Percentiles rank a stretch among this genome's conserved stretches.
Conservation (phyloP, 257 asterid genomes). For the Oldenlandia corymbosa region DNA sequence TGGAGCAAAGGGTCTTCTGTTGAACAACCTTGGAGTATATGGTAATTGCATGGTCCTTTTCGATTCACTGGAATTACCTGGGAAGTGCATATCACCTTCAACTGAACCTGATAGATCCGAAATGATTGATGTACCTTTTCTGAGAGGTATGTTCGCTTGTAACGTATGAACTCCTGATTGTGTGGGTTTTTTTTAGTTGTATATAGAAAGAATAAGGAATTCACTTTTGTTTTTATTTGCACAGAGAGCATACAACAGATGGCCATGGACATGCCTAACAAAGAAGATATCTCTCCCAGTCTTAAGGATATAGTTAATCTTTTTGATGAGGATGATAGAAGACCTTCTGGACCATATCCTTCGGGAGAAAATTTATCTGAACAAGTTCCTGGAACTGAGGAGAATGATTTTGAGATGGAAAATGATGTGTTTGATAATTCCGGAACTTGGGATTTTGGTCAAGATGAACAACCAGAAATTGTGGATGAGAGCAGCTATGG, state of each 20-base stretch:
- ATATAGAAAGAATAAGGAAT: conserved; percentile 1
- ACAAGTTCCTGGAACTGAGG: conserved; percentile 34
- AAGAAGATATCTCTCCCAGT: conserved; percentile 75
- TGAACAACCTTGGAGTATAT: conserved; percentile 93
- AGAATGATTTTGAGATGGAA: conserved; percentile 30
- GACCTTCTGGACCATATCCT: conserved; percentile 46
- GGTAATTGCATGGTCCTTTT: conserved; percentile 83
- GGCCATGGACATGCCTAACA: conserved; percentile 55
- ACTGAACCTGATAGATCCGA: conserved; percentile 33
- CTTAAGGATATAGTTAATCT: conserved; percentile 55
- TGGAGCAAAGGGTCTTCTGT: conserved; percentile 89
- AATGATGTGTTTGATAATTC: conserved; percentile 42
- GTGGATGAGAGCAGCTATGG: conserved; percentile 48
- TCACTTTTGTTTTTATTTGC: background rate
- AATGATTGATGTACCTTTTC: conserved; percentile 70
- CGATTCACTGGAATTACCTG: conserved; percentile 88
- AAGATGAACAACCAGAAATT: conserved; percentile 54
- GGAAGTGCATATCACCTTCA: conserved; percentile 43
- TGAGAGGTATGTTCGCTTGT: conserved; percentile 53
- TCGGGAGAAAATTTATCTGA: conserved; percentile 36
- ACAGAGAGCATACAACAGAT: conserved; percentile 68
- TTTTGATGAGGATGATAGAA: conserved; percentile 54
- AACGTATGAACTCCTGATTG: conserved; percentile 18
- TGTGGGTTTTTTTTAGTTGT: conserved; percentile 15
- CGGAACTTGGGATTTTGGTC: conserved; percentile 60